phyloP scores from a whole-genome alignment of 2,329 filamentous ascomycete species.

The Aspergillus novoparasiticus region DNA sequence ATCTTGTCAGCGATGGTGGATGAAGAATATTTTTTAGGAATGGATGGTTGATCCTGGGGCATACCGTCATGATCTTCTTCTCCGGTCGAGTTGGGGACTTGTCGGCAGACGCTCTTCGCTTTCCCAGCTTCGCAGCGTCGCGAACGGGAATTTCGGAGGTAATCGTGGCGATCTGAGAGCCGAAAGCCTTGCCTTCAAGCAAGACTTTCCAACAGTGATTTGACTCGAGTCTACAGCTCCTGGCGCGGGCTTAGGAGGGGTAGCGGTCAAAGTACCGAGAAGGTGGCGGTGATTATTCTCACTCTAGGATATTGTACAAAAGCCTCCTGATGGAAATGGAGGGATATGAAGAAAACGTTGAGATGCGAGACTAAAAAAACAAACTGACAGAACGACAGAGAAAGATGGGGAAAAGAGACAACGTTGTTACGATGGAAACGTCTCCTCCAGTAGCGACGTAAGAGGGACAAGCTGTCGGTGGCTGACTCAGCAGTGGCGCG shows the following conservation, averaged over 20 bases:
- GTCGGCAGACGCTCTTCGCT: constrained; percentile 54
- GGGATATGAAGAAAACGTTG: neutral
- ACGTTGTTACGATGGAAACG: constrained; percentile 9
- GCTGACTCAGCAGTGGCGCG: constrained; percentile 14
- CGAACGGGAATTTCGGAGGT: constrained; percentile 46
- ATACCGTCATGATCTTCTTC: constrained; percentile 58
- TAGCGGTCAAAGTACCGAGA: constrained; percentile 21
- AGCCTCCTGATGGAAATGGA: neutral
- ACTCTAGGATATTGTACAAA: constrained; percentile 2
- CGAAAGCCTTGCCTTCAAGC: constrained; percentile 45
- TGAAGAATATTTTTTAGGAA: neutral
- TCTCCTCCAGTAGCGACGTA: constrained; percentile 20
- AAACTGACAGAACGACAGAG: constrained; percentile 14
- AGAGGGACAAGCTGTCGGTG: constrained; percentile 20
- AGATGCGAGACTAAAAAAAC: constrained; percentile 1
- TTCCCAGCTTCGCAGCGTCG: constrained; percentile 52
- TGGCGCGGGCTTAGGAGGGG: constrained; percentile 28
- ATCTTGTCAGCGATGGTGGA: constrained; percentile 9
- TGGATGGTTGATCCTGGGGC: constrained; percentile 19
- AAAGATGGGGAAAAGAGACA: constrained; percentile 10
- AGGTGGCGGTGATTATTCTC: constrained; percentile 6
- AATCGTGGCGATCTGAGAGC: constrained; percentile 42
- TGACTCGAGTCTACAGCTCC: constrained; percentile 25
- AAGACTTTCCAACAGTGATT: constrained; percentile 44
- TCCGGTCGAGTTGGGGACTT: constrained; percentile 50